phyloP scores from a whole-genome alignment of 139 green algal species.

The Chlamydomonas sphaeroides region DNA sequence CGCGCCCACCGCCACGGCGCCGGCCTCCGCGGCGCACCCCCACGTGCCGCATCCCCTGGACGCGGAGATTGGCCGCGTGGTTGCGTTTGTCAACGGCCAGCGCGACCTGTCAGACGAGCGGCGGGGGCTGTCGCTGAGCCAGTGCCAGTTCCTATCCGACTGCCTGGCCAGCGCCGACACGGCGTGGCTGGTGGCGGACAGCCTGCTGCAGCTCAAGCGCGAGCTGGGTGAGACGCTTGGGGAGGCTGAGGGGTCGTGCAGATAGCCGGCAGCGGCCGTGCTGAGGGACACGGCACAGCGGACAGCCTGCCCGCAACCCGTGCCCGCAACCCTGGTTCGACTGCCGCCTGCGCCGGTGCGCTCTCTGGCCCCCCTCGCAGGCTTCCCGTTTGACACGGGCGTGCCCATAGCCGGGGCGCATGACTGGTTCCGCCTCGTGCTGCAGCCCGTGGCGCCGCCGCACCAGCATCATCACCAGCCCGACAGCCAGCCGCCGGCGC shows the following conservation, averaged over 20 bases:
- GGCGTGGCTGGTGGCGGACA: constrained; percentile 36
- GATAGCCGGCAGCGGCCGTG: too few species aligned
- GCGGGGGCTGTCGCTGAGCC: not conserved
- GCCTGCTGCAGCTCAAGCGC: constrained; percentile 34
- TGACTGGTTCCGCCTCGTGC: constrained; percentile 33
- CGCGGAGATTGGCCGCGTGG: not conserved
- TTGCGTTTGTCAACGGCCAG: constrained; percentile 3
- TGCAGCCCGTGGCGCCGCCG: constrained; percentile 3
- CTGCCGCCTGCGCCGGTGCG: too few species aligned
- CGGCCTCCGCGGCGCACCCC: not conserved
- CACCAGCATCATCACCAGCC: not conserved
- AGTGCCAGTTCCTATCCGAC: constrained; percentile 41
- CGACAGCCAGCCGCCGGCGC: not conserved
- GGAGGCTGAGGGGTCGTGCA: too few species aligned
- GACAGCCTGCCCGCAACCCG: too few species aligned
- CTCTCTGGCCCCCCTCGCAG: too few species aligned
- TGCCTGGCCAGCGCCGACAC: constrained; percentile 16
- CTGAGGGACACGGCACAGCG: too few species aligned
- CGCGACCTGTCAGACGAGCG: not conserved
- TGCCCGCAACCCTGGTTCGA: too few species aligned
- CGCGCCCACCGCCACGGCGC: not conserved
- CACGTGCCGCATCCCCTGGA: not conserved
- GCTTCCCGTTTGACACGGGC: constrained; percentile 33
- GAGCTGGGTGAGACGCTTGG: not conserved
- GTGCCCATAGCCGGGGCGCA: constrained; percentile 2